Evolutionary conservation across 306 rosid genomes (phyloP).

Genomic region (Amphicarpaea edgeworthii): DNA sequence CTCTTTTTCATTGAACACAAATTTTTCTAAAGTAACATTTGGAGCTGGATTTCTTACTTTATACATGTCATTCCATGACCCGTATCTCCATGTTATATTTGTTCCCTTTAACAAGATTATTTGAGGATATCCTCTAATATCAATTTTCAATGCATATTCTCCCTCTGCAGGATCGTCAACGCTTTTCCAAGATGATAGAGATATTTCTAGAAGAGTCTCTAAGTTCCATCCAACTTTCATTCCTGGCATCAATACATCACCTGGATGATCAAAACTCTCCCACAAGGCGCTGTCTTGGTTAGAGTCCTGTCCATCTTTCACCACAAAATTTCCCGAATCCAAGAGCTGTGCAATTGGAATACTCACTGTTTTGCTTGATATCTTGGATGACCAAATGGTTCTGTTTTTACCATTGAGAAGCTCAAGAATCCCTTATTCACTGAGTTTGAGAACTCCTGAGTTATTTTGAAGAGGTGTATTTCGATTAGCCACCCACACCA

Average conservation of each 20-base stretch:
- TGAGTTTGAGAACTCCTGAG: no score
- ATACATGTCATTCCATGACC: slow-evolving; percentile 19
- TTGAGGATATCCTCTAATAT: slow-evolving; percentile 14
- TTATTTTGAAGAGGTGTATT: no score
- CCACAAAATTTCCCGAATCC: no score
- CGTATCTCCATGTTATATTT: background rate
- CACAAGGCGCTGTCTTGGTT: background rate
- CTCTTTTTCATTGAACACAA: slow-evolving; percentile 34
- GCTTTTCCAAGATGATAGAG: no score
- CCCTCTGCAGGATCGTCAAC: slow-evolving; percentile 37
- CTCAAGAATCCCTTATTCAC: slow-evolving; percentile 8
- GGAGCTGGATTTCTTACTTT: background rate
- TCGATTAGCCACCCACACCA: no score
- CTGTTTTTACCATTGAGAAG: slow-evolving; percentile 20
- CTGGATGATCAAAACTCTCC: slow-evolving; percentile 38
- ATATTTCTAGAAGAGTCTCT: background rate
- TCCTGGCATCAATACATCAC: slow-evolving; percentile 5
- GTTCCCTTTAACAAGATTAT: background rate
- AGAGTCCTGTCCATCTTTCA: background rate
- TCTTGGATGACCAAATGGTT: slow-evolving; percentile 39
- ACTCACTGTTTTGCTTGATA: background rate
- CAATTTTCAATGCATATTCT: background rate
- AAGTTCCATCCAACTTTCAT: slow-evolving; percentile 39
- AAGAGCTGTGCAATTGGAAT: slow-evolving; percentile 15
- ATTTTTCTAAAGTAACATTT: background rate